These are phyloP conservation scores for Luffa acutangula DNA, from an alignment of 306 rosid genomes.

Conservation along the genomic window DNA sequence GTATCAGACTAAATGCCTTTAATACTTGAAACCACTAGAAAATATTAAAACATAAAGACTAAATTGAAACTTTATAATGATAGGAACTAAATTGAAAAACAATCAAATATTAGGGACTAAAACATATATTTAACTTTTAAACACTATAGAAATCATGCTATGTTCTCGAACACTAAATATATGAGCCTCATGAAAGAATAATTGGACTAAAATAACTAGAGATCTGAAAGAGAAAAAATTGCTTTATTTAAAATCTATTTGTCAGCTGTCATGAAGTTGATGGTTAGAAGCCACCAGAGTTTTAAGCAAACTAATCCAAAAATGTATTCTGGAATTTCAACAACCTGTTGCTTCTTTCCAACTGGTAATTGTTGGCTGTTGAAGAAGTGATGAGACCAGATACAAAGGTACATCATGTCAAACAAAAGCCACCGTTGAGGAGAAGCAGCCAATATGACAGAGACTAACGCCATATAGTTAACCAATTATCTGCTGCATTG, in stretches of 20 bases:
- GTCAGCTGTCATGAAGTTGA: not conserved
- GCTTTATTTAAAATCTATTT: not conserved
- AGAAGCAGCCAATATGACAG: not conserved
- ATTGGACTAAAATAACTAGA: not conserved
- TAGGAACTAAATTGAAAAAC: too few relatives aligned
- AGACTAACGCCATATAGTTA: not conserved
- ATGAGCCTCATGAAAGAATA: not conserved
- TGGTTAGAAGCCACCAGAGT: not conserved
- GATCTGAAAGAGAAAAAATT: not conserved
- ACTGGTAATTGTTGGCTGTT: too few relatives aligned
- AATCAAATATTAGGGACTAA: too few relatives aligned
- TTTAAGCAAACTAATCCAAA: not conserved
- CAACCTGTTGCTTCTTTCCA: not conserved
- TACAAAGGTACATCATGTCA: too few relatives aligned
- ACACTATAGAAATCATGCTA: not conserved
- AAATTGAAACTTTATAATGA: too few relatives aligned
- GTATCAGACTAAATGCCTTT: not conserved
- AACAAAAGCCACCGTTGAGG: not conserved
- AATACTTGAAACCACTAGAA: not conserved
- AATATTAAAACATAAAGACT: too few relatives aligned
- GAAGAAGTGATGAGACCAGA: too few relatives aligned
- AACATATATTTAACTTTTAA: too few relatives aligned
- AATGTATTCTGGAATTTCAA: not conserved
- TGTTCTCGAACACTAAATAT: not conserved
- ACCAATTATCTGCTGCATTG: not conserved